A percentile compares a stretch with the other conserved stretches of the same genome.
phyloP scores from a whole-genome alignment of 306 rosid genomes.

The Lotus japonicus region DNA sequence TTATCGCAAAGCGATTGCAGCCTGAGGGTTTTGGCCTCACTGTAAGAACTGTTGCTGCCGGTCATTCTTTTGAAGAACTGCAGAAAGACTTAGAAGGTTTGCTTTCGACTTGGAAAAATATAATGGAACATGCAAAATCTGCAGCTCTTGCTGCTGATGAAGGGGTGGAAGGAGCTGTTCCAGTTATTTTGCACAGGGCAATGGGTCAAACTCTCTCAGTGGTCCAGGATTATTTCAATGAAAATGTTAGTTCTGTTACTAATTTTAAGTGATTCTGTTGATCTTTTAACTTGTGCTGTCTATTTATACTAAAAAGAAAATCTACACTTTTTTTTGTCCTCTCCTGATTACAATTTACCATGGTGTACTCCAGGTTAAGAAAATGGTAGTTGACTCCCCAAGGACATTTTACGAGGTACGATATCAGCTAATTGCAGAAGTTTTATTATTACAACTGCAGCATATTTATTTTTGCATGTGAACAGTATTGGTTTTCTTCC shows the following conservation, averaged over 20 bases:
- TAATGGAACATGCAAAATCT: slow-evolving; percentile 82
- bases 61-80: slow-evolving; percentile 85
- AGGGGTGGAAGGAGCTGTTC: slow-evolving; percentile 95
- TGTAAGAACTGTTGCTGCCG: slow-evolving; percentile 90
- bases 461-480: neutral
- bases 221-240: slow-evolving; percentile 92
- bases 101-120: slow-evolving; percentile 81
- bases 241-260: slow-evolving; percentile 46
- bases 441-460: neutral
- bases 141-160: slow-evolving; percentile 97
- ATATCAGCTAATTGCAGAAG: slow-evolving; percentile 7
- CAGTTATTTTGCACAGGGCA: slow-evolving; percentile 76
- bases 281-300: neutral
- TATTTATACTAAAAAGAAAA: slow-evolving; percentile 6
- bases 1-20: slow-evolving; percentile 89
- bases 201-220: slow-evolving; percentile 98
- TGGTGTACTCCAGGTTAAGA: slow-evolving; percentile 58
- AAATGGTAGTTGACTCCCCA: slow-evolving; percentile 89
- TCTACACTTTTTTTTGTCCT: neutral
- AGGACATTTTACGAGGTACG: slow-evolving; percentile 94
- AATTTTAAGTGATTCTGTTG: slow-evolving; percentile 8
- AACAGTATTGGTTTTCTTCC: neutral
- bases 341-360: slow-evolving; percentile 25
- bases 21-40: slow-evolving; percentile 96
- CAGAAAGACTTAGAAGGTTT: slow-evolving; percentile 83